Percentiles rank a stretch among this genome's conserved stretches.
phyloP scores from a whole-genome alignment of 768 basidiomycete genomes.

The Kwoniella bestiolae region DNA sequence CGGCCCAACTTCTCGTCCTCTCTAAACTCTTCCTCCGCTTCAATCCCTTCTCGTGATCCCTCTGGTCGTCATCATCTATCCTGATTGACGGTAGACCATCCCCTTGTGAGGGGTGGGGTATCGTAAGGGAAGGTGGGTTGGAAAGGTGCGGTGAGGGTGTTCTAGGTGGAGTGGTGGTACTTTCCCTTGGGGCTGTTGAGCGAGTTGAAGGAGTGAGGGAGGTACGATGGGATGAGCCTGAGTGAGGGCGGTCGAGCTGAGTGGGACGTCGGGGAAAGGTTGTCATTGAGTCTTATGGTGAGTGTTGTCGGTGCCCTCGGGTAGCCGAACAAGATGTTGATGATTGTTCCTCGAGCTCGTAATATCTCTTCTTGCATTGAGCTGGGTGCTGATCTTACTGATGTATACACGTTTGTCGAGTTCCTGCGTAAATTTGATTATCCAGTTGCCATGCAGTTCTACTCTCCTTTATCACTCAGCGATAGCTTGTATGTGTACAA shows the following conservation, averaged over 20 bases:
- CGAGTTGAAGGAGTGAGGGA: neutral
- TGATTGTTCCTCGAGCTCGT: too few species aligned
- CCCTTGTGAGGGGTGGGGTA: neutral
- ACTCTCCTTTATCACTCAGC: neutral
- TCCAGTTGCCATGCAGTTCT: neutral
- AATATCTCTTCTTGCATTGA: too few species aligned
- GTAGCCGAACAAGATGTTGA: too few species aligned
- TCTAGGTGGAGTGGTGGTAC: slow-evolving; percentile 2
- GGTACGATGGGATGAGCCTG: neutral
- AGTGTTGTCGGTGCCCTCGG: too few species aligned
- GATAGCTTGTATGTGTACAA: neutral
- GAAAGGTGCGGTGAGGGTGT: slow-evolving; percentile 8
- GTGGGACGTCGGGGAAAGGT: neutral
- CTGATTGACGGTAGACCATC: slow-evolving; percentile 1
- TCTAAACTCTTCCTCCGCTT: slow-evolving; percentile 25
- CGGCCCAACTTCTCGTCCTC: slow-evolving; percentile 38
- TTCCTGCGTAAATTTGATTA: too few species aligned
- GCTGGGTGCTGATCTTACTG: too few species aligned
- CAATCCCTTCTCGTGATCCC: neutral
- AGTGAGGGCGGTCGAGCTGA: neutral
- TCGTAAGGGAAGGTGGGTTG: neutral
- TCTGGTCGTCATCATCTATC: slow-evolving; percentile 2
- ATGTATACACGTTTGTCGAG: too few species aligned
- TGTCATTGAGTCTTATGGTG: neutral
- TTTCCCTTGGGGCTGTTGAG: neutral